phyloP scores from a whole-genome alignment of 768 basidiomycete species.

The Boletus coccyginus region DNA sequence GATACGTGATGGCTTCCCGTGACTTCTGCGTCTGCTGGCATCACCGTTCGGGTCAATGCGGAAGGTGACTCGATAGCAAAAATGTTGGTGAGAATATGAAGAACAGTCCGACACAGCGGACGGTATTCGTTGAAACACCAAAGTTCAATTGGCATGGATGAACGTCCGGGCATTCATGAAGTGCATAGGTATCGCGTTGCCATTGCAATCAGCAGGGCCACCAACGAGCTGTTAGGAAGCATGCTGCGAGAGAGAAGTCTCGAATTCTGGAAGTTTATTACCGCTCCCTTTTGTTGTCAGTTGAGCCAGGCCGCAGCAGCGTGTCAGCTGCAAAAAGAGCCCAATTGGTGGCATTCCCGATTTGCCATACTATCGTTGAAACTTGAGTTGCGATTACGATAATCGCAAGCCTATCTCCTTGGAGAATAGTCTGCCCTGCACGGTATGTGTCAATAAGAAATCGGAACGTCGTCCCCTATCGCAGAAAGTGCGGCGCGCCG shows the following conservation, averaged over 20 bases:
- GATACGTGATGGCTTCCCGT: not conserved
- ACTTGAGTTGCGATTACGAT: conserved; percentile 14
- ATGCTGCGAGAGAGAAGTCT: conserved; percentile 1
- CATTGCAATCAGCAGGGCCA: not conserved
- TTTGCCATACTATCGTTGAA: conserved; percentile 4
- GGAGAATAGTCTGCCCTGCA: not conserved
- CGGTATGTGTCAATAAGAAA: not conserved
- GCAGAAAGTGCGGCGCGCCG: not conserved
- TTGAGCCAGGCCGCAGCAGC: no score
- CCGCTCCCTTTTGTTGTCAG: not conserved
- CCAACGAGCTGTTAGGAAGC: not conserved
- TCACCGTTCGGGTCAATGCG: conserved; percentile 10
- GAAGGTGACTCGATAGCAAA: not conserved
- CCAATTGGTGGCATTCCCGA: not conserved
- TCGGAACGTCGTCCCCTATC: not conserved
- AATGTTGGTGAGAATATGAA: not conserved
- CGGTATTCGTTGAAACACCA: conserved; percentile 12
- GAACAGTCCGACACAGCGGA: conserved; percentile 1
- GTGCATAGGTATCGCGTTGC: not conserved
- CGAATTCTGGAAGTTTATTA: not conserved
- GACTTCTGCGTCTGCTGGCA: not conserved
- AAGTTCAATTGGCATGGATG: not conserved
- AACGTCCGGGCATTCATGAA: not conserved
- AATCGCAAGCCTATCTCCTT: not conserved
- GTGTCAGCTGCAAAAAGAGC: not conserved